Evolutionary conservation across 345 rosid genomes (phyloP).

Genomic region (Trapa incisa): DNA sequence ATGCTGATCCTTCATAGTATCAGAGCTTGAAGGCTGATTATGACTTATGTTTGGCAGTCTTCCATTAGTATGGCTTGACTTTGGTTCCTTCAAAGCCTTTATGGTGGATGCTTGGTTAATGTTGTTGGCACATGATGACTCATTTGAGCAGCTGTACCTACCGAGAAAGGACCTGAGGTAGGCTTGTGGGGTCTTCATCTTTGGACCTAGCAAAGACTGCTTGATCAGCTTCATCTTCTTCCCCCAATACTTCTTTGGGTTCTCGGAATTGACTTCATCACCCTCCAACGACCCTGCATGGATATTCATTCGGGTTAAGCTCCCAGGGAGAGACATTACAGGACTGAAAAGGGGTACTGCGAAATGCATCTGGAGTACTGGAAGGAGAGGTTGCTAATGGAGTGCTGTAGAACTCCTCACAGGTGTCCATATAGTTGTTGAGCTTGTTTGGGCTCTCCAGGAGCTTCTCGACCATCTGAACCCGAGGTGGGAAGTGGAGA

Average conservation of each 20-base stretch:
- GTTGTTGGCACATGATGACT: constrained; percentile 32
- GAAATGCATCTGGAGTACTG: constrained; percentile 1
- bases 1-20: constrained; percentile 6
- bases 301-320: constrained; percentile 52
- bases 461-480: constrained; percentile 15
- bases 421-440: neutral
- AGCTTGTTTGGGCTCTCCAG: neutral
- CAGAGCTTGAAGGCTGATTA: neutral
- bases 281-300: constrained; percentile 23
- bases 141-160: constrained; percentile 58
- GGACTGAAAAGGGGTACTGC: constrained; percentile 70
- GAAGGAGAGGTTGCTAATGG: constrained; percentile 6
- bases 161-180: constrained; percentile 54
- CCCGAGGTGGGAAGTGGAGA: constrained; percentile 17
- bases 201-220: constrained; percentile 39
- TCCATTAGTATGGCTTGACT: constrained; percentile 10
- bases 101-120: constrained; percentile 5
- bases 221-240: constrained; percentile 41
- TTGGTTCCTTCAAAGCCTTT: constrained; percentile 7
- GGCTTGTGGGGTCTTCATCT: constrained; percentile 53
- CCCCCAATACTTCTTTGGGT: constrained; percentile 49
- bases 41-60: constrained; percentile 14
- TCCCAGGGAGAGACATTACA: constrained; percentile 72
- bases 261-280: constrained; percentile 16
- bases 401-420: constrained; percentile 10